phyloP scores from a whole-genome alignment of 192 early-diverging fungal genomes.

The Haplosporangium gracile region DNA sequence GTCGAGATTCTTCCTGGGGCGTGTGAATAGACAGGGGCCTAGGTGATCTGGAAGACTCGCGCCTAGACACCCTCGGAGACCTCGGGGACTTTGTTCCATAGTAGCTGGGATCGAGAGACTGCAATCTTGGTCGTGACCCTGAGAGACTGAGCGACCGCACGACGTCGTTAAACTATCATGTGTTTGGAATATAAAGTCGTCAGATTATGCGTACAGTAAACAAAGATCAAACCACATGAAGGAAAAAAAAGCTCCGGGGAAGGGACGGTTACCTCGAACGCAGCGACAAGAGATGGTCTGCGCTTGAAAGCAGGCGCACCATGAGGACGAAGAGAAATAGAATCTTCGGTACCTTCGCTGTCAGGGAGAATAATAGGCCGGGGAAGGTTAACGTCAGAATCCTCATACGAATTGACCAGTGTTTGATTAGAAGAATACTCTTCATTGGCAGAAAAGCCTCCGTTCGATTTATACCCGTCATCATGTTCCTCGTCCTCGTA shows the following conservation, averaged over 20 bases:
- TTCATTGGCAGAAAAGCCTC: constrained; percentile 34
- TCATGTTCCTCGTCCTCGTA: constrained; percentile 53
- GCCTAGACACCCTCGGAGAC: background rate
- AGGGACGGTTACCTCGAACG: constrained; percentile 60
- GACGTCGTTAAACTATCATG: constrained; percentile 42
- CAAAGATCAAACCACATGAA: background rate
- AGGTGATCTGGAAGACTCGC: constrained; percentile 1
- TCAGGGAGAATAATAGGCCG: constrained; percentile 38
- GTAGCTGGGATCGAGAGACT: constrained; percentile 51
- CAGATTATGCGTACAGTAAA: constrained; percentile 55
- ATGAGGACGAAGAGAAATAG: constrained; percentile 43
- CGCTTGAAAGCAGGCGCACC: constrained; percentile 20
- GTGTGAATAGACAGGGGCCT: background rate
- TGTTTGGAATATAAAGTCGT: constrained; percentile 38
- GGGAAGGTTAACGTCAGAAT: constrained; percentile 31
- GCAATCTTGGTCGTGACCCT: constrained; percentile 27
- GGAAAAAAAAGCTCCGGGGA: background rate
- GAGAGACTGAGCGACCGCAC: constrained; percentile 49
- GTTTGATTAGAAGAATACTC: constrained; percentile 28
- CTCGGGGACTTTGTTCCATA: constrained; percentile 36
- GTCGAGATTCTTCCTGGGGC: background rate
- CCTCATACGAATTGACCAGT: constrained; percentile 23
- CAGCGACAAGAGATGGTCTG: constrained; percentile 66
- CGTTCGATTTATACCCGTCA: constrained; percentile 53
- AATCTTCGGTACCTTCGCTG: constrained; percentile 51